Base-by-base conservation (phyloP, 1,284 basidiomycete species). In the Wolfiporia cocos region DNA sequence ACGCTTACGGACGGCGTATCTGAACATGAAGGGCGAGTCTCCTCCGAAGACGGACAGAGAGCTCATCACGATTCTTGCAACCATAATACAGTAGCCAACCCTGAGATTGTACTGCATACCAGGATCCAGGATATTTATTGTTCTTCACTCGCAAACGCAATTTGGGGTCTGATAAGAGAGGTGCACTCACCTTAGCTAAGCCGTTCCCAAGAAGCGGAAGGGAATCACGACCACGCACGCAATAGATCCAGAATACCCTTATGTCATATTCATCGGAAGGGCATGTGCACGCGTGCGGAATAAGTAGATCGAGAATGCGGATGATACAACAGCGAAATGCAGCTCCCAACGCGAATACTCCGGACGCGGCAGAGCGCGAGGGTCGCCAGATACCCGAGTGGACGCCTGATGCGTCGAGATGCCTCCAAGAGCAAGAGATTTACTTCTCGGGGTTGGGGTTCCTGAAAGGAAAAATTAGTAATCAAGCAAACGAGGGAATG, bases 381-480 rank as follows among this genome's bases (percentile, higher is more conserved):
- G n/a, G n/a, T n/a, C 15, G 31, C 17, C n/a, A 23, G 32, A 37
- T 44, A 36, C 33, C 35, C 46, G 32, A 24, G 39, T 34, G 19
- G 43, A 53, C 54, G 49, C 48, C 51, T 51, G 39, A 36, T 50
- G 52, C 49, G 50, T 49, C 49, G 45, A 41, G 41, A 44, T n/a
- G n/a, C n/a, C n/a, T n/a, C n/a, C n/a, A 45, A 22, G 24, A 32
- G 36, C 33, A 29, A 42, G 34, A 37, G 15, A 47, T 74, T 74
- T 84, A 86, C 68, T 85, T 86, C 68, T 85, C 84, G 58, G 85
- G 83, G 71, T 87, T 88, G 61, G 82, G 75, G 70, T 89, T 89
- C 85, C 85, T 89, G 53, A 37, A 49, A 43, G 15, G 44, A 49
- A 23, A 42, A 26, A 43, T 57, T 47, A 58, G 67, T 64, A 43